Evolutionary conservation across 139 green algal species (phyloP), one percentile per base, ranked within the genome.

Genomic region (Medakamo hakoo): DNA sequence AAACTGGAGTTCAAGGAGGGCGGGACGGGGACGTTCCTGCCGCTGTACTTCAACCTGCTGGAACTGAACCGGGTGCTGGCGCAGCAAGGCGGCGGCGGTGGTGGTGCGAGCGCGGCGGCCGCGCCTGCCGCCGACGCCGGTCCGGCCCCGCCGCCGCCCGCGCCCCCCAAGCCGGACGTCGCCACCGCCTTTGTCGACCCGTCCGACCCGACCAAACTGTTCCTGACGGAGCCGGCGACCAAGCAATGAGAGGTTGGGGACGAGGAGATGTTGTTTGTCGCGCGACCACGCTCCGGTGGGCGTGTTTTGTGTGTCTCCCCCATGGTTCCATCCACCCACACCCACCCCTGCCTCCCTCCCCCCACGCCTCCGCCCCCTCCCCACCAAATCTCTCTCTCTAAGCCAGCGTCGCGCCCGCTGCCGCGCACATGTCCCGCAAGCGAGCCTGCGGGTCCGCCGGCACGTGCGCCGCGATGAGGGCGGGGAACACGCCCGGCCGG

Each of bases 141-240:
- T 52, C 9, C 40, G 9, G 40, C 40, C 9, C 40, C 40, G 16
- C 40, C 9, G 40, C 40, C 40, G 40, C 16, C 40, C 16, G 40
- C 9, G 16, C 40, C 40, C 9, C 40, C 40, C 40, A 9, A 16
- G 9, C 40, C 40, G 16, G 40, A 21, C 40, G 40, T 21, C 9
- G 40, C 9, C 9, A 52, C 40, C 9, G 40, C 40, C 40, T 87
- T 87, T 70, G 79, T 91, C 49, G 84, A 92, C 66, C 84, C 84
- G 55, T 78, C 68, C 57, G 84, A 92, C 66, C 84, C 84, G 21
- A 78, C 74, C 57, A 87, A 76, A 48, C n/a, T 59, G 55, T 59
- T 27, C 55, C 55, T 59, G n/a, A 59, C 55, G 55, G 4, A 19
- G 55, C n/a, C n/a, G 55, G 14, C 19, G 5, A 27, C 23, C 4